Conservation (phyloP, 495 filamentous ascomycete genomes). For the Penicillium manginii region DNA sequence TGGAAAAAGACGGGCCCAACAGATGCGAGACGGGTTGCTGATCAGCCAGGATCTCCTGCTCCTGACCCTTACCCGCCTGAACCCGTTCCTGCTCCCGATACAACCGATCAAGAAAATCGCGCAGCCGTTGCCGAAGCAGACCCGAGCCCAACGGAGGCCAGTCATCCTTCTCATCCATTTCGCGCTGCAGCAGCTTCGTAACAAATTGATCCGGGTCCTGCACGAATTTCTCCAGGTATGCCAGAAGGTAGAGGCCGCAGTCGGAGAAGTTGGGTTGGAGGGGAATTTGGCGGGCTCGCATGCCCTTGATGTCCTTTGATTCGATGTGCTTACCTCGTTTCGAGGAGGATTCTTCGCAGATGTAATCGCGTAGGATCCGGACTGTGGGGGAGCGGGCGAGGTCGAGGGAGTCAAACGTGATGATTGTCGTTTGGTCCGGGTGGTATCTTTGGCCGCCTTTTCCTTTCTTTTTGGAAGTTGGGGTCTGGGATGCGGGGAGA, state of each 20-base stretch:
- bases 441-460: conserved; percentile 28
- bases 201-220: conserved; percentile 68
- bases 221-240: conserved; percentile 81
- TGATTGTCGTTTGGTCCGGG: conserved; percentile 63
- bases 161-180: conserved; percentile 51
- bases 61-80: conserved; percentile 12
- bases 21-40: conserved; percentile 40
- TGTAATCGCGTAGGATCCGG: conserved; percentile 72
- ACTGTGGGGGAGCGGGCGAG: conserved; percentile 61
- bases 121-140: conserved; percentile 55
- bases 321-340: conserved; percentile 68
- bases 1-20: conserved; percentile 23
- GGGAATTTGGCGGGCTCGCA: conserved; percentile 73
- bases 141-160: conserved; percentile 60
- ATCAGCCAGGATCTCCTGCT: conserved; percentile 34
- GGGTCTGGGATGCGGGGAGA: not conserved
- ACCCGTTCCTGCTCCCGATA: conserved; percentile 50
- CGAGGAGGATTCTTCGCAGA: conserved; percentile 68
- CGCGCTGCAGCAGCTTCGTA: conserved; percentile 50
- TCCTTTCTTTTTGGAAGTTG: conserved; percentile 39
- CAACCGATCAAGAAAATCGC: conserved; percentile 54
- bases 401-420: conserved; percentile 88
- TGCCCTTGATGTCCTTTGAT: conserved; percentile 55
- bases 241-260: conserved; percentile 84
- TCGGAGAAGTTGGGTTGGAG: conserved; percentile 83